These are phyloP conservation scores for Leccinum longicurvipes DNA, from an alignment of 768 basidiomycete genomes.

Conservation along the genomic window DNA sequence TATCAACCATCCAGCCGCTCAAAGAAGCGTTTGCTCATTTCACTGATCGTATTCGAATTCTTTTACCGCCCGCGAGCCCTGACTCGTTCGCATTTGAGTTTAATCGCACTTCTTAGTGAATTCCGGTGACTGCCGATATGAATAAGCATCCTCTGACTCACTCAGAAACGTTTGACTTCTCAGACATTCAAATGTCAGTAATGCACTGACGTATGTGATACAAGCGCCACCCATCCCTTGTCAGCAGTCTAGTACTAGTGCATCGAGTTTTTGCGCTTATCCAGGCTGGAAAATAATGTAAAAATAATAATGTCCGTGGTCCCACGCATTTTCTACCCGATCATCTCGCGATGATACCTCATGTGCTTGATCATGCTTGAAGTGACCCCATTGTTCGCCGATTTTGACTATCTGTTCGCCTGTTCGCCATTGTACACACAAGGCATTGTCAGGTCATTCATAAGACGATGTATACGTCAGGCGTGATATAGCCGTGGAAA, in stretches of 20 bases:
- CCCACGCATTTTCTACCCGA: slow-evolving; percentile 1
- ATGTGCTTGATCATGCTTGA: slow-evolving; percentile 6
- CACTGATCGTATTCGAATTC: slow-evolving; percentile 1
- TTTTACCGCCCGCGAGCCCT: not conserved
- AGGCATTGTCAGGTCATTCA: not conserved
- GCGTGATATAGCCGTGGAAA: not conserved
- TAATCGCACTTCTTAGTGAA: slow-evolving; percentile 1
- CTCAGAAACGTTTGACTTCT: not conserved
- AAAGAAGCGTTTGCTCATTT: slow-evolving; percentile 10
- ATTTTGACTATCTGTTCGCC: slow-evolving; percentile 10
- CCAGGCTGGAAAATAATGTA: not conserved
- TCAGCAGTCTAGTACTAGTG: not conserved
- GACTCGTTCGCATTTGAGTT: slow-evolving; percentile 14
- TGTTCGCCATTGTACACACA: not conserved
- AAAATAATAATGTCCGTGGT: not conserved
- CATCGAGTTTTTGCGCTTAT: not conserved
- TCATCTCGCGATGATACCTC: slow-evolving; percentile 8
- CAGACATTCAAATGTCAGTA: not conserved
- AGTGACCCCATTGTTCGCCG: slow-evolving; percentile 18
- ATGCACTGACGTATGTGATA: not conserved
- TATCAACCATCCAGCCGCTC: slow-evolving; percentile 6
- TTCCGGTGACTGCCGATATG: slow-evolving; percentile 5
- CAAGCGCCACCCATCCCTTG: slow-evolving; percentile 1
- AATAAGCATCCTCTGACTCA: slow-evolving; percentile 2
- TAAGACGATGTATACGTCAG: not conserved